phyloP scores from a whole-genome alignment of 371 early-diverging fungal genomes.

The Coemansia sp. region DNA sequence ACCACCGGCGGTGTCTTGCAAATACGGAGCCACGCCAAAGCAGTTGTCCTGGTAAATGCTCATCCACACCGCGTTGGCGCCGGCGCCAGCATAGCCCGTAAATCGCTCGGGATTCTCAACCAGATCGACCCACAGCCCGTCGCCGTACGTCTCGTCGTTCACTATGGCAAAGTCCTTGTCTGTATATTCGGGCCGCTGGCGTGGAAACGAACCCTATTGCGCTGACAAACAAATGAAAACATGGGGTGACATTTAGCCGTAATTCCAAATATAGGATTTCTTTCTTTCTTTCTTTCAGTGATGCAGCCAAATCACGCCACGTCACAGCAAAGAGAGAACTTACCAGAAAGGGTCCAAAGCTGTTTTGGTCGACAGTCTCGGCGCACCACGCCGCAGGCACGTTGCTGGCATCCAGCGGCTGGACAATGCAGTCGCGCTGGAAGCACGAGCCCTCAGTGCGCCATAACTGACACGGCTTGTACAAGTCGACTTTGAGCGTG shows the following conservation, averaged over 20 bases:
- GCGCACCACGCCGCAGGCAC: constrained; percentile 47
- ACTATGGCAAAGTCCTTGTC: constrained; percentile 83
- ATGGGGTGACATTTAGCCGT: constrained; percentile 2
- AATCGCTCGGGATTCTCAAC: constrained; percentile 92
- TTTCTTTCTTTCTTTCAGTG: not conserved
- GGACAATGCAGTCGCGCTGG: constrained; percentile 84
- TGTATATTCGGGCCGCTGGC: constrained; percentile 41
- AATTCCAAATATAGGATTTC: not conserved
- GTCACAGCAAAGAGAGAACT: constrained; percentile 10
- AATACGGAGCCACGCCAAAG: constrained; percentile 71
- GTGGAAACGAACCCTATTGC: constrained; percentile 40
- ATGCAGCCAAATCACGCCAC: constrained; percentile 8
- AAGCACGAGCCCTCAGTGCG: constrained; percentile 77
- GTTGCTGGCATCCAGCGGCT: constrained; percentile 70
- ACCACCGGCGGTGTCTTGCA: constrained; percentile 53
- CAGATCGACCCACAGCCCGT: constrained; percentile 86
- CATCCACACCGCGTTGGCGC: constrained; percentile 87
- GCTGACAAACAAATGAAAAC: not conserved
- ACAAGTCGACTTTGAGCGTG: constrained; percentile 85
- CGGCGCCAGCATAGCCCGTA: constrained; percentile 92
- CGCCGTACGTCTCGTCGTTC: constrained; percentile 76
- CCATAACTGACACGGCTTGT: constrained; percentile 94
- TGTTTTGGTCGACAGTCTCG: constrained; percentile 42
- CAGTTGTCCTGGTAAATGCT: constrained; percentile 96
- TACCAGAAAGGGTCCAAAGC: constrained; percentile 49